Evolutionary conservation across 73 alveolate species (phyloP), one percentile per base, ranked within the genome.

Genomic region (Tetrahymena elliotti): DNA sequence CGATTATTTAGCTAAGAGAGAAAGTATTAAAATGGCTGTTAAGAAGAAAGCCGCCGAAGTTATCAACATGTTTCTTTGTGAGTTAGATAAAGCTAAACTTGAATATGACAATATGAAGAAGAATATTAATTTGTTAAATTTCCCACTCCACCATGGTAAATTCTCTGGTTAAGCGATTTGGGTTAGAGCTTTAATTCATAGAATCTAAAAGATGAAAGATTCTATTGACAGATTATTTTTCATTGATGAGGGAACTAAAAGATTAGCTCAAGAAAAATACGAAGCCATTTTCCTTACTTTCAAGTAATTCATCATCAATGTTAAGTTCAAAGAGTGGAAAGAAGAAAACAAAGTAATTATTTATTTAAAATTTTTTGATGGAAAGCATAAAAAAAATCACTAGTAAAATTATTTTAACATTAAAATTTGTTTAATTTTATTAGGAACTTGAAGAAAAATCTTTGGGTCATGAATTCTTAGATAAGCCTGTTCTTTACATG

Each of bases 1-100:
- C 96, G 99, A 98, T 96, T 98, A 99, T 33, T 97, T 99, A 34
- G 99, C 99, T 8, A 97, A 99, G 97, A 97, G 99, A 97, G 99
- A 98, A 88, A 96, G 98, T 93, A 98, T 99, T n/a, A 98, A 98
- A 96, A 98, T 98, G 94, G 98, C 97, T 94, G 99, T 99, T 13
- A 97, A 98, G 92, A 98, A 98, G 93, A 99, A 99, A 95, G 99
- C 99, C 39, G 98, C 99, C 83, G 98, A 96, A 54, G 99, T 98
- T 1, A 97, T 96, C 93, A 97, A 96, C 88, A 88, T 97, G 20
- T 98, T 98, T 92, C 94, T 94, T 53, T 98, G 95, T 52, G 99
- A 98, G 83, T 92, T 98, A 93, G 98, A 96, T 54, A 83, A 93
- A 41, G 93, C 96, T 33, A 96, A 96, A 93, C 96, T 97, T 53